A percentile compares a stretch with the other conserved stretches of the same genome.
Conservation (phyloP, 148 eudicot genomes). For the Spergularia marina region DNA sequence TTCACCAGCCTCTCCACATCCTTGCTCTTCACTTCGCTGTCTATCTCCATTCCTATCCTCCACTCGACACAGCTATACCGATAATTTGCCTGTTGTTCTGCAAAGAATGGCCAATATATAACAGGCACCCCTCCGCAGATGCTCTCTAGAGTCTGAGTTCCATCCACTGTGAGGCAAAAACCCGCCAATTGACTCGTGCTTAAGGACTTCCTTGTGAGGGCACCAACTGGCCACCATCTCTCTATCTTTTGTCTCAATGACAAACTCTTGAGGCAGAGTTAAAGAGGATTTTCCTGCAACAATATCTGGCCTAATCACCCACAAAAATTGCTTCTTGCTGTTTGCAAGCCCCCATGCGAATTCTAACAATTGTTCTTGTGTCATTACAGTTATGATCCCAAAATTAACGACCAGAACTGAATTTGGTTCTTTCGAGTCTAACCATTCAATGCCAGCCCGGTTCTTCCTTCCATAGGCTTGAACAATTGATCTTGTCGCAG, state of each 20-base stretch:
- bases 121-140: slow-evolving; percentile 45
- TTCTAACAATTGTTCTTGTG: slow-evolving; percentile 35
- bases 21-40: slow-evolving; percentile 34
- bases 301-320: slow-evolving; percentile 63
- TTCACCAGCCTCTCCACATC: slow-evolving; percentile 46
- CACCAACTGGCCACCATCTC: slow-evolving; percentile 55
- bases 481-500: slow-evolving; percentile 28
- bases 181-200: slow-evolving; percentile 38
- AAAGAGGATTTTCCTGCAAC: slow-evolving; percentile 34
- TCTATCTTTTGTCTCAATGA: slow-evolving; percentile 32
- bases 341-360: slow-evolving; percentile 66
- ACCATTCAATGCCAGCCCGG: slow-evolving; percentile 47
- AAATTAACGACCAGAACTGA: slow-evolving; percentile 37
- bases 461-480: slow-evolving; percentile 61
- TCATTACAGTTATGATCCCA: slow-evolving; percentile 48
- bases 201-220: slow-evolving; percentile 38
- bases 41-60: slow-evolving; percentile 53
- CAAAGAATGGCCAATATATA: slow-evolving; percentile 59
- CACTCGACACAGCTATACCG: slow-evolving; percentile 43
- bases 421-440: slow-evolving; percentile 32
- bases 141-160: slow-evolving; percentile 43
- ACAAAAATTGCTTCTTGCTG: slow-evolving; percentile 43
- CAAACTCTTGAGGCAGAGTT: slow-evolving; percentile 43
- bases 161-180: slow-evolving; percentile 39
- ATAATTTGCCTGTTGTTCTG: slow-evolving; percentile 53